phyloP scores from a whole-genome alignment of 345 rosid species.

The Barbarea vulgaris region DNA sequence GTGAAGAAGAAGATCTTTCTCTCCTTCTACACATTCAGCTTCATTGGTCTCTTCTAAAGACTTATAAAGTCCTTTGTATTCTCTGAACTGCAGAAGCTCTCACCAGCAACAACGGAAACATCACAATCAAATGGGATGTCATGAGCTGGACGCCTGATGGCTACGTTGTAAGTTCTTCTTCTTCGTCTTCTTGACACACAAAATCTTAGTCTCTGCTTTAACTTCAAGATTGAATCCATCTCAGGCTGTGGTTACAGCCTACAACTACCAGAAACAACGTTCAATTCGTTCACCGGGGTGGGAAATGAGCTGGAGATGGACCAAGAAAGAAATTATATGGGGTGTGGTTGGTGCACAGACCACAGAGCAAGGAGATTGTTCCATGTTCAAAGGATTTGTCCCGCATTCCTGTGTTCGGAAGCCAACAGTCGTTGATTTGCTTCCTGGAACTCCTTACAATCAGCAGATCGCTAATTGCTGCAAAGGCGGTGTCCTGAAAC shows the following conservation, averaged over 20 bases:
- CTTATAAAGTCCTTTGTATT: background rate
- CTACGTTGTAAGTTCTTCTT: constrained; percentile 65
- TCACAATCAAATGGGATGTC: constrained; percentile 90
- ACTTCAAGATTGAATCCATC: background rate
- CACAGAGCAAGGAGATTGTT: constrained; percentile 68
- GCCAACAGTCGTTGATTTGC: constrained; percentile 57
- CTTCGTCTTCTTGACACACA: background rate
- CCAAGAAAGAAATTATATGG: constrained; percentile 68
- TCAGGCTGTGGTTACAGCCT: constrained; percentile 74
- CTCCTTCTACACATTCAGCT: background rate
- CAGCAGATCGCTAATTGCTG: constrained; percentile 69
- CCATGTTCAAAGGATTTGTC: constrained; percentile 48
- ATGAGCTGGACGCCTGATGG: constrained; percentile 89
- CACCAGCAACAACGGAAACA: constrained; percentile 61
- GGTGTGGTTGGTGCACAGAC: constrained; percentile 52
- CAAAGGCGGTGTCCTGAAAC: constrained; percentile 63
- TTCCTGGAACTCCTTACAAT: constrained; percentile 55
- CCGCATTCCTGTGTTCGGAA: constrained; percentile 56
- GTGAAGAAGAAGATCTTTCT: background rate
- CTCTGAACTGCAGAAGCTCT: constrained; percentile 42
- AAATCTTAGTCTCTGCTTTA: background rate
- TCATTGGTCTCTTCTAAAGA: background rate
- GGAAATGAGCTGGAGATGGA: constrained; percentile 70
- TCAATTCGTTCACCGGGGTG: constrained; percentile 77
- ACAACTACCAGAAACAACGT: constrained; percentile 76